phyloP scores from a whole-genome alignment of 2,329 filamentous ascomycete genomes.

The Neospermospora avenae region DNA sequence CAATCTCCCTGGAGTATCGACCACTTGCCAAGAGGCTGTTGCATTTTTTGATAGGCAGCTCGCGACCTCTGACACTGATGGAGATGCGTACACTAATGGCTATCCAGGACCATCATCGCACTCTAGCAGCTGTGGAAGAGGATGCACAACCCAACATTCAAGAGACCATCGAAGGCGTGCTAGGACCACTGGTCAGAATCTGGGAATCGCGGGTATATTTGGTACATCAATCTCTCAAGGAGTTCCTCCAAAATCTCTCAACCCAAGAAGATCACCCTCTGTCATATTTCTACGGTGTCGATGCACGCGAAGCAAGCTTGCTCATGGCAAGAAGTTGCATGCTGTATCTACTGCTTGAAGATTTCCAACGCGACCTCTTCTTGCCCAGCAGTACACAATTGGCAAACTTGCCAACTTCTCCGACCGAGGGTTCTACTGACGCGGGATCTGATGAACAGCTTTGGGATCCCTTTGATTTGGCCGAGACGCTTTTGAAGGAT shows the following conservation, averaged over 20 bases:
- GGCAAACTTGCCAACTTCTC: too few relatives aligned
- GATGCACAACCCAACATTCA: conserved; percentile 33
- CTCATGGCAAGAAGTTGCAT: conserved; percentile 18
- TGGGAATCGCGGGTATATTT: conserved; percentile 35
- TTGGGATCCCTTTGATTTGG: conserved; percentile 19
- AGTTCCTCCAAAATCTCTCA: too few relatives aligned
- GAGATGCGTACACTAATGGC: conserved; percentile 38
- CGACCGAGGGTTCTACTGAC: too few relatives aligned
- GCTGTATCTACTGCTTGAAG: conserved; percentile 35
- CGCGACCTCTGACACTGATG: conserved; percentile 34
- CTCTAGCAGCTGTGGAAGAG: conserved; percentile 25
- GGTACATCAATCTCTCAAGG: conserved; percentile 28
- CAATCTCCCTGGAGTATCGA: conserved; percentile 30
- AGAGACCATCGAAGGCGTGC: conserved; percentile 33
- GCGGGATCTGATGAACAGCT: conserved; percentile 10
- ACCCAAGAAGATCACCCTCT: too few relatives aligned
- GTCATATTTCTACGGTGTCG: too few relatives aligned
- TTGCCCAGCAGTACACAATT: too few relatives aligned
- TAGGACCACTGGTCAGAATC: conserved; percentile 37
- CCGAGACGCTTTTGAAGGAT: conserved; percentile 31
- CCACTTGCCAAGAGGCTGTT: conserved; percentile 33
- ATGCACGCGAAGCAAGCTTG: too few relatives aligned
- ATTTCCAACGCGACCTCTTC: conserved; percentile 35
- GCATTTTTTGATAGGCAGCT: conserved; percentile 36
- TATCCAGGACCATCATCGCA: conserved; percentile 28